These are phyloP conservation scores for Linnemannia zychae DNA, from an alignment of 192 early-diverging fungal species.

Conservation along the genomic window DNA sequence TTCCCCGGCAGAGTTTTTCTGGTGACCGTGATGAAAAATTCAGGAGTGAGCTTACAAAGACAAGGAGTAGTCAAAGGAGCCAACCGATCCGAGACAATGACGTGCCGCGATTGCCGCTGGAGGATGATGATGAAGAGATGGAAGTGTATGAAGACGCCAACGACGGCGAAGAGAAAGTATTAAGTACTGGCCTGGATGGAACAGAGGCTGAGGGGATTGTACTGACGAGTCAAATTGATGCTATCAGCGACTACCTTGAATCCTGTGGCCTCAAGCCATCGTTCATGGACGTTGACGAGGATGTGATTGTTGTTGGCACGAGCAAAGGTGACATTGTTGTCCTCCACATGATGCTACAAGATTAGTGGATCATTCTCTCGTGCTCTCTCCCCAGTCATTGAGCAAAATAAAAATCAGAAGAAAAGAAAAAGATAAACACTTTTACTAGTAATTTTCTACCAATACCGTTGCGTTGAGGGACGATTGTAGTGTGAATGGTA, in stretches of 20 bases:
- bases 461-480: neutral
- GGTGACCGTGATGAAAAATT: neutral
- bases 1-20: neutral
- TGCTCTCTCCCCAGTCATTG: too few relatives aligned
- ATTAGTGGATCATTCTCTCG: neutral
- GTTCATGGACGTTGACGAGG: constrained; percentile 55
- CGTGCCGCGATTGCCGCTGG: neutral
- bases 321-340: constrained; percentile 54
- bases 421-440: neutral
- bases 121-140: constrained; percentile 1
- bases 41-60: neutral
- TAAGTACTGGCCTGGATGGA: neutral
- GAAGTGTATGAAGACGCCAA: neutral
- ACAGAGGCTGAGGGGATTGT: constrained; percentile 26
- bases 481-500: too few relatives aligned
- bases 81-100: neutral
- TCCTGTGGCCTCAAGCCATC: constrained; percentile 49
- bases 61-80: neutral
- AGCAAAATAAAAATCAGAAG: too few relatives aligned
- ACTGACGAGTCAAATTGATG: constrained; percentile 31
- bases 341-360: constrained; percentile 30
- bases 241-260: constrained; percentile 27
- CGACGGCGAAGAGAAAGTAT: neutral
- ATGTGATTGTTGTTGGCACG: constrained; percentile 47
- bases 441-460: neutral